phyloP scores from a whole-genome alignment of 2,329 filamentous ascomycete species.

The Amesomyces nigricolor region DNA sequence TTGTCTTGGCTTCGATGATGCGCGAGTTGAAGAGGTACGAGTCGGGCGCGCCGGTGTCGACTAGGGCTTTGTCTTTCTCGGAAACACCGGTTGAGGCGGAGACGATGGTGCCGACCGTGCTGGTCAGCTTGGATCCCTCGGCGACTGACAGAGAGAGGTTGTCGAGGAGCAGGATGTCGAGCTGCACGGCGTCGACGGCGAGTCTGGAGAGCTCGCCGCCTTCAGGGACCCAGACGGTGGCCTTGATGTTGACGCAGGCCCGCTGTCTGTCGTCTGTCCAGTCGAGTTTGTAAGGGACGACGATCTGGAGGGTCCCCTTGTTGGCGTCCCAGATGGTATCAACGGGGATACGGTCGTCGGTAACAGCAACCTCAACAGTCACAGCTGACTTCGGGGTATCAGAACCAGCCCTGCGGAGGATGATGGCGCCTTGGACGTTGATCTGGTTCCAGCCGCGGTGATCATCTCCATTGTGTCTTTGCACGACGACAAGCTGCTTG shows the following conservation, averaged over 20 bases:
- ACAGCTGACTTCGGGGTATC: conserved; percentile 34
- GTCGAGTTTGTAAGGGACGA: conserved; percentile 34
- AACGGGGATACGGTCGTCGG: conserved; percentile 38
- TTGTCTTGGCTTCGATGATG: conserved; percentile 38
- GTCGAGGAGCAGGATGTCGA: conserved; percentile 38
- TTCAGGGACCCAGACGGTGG: conserved; percentile 43
- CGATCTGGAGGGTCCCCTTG: conserved; percentile 36
- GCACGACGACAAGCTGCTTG: conserved; percentile 37
- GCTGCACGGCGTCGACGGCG: conserved; percentile 33
- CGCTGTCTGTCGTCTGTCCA: conserved; percentile 25
- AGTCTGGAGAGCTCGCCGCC: conserved; percentile 36
- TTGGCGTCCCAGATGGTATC: conserved; percentile 31
- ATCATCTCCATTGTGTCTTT: conserved; percentile 30
- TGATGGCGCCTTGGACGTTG: conserved; percentile 40
- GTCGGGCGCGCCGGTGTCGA: conserved; percentile 27
- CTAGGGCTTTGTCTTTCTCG: conserved; percentile 26
- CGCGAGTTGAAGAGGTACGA: conserved; percentile 41
- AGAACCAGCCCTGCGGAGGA: conserved; percentile 37
- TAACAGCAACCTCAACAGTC: conserved; percentile 42
- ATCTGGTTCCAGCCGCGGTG: conserved; percentile 29
- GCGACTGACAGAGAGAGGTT: conserved; percentile 36
- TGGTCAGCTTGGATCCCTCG: conserved; percentile 30
- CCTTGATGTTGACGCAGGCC: conserved; percentile 45
- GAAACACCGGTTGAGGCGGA: conserved; percentile 30
- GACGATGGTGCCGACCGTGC: conserved; percentile 36